phyloP scores from a whole-genome alignment of 768 basidiomycete species.

The Tephrocybe sp. region DNA sequence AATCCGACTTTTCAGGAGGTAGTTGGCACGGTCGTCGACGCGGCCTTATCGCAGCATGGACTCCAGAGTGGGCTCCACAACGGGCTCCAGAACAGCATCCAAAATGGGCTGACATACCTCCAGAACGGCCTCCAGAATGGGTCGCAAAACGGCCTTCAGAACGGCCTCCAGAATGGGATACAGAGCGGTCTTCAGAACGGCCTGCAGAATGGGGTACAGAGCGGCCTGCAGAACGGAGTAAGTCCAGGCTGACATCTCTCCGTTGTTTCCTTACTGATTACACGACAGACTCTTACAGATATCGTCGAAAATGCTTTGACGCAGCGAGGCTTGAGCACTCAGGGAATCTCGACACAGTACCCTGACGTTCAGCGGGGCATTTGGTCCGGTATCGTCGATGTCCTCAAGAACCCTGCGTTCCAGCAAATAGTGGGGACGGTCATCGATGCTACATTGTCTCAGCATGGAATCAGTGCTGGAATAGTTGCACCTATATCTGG shows the following conservation, averaged over 20 bases:
- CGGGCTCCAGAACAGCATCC: neutral
- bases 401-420: conserved; percentile 1
- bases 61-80: neutral
- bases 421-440: neutral
- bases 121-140: neutral
- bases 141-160: neutral
- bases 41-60: neutral
- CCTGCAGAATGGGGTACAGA: neutral
- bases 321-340: neutral
- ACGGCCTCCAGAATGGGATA: neutral
- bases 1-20: neutral
- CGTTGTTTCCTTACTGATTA: neutral
- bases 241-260: neutral
- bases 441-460: neutral
- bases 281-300: neutral
- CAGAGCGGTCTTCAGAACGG: neutral
- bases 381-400: neutral
- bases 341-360: neutral
- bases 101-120: neutral
- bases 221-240: neutral
- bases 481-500: neutral
- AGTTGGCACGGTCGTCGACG: neutral
- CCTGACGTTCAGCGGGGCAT: neutral
- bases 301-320: neutral
- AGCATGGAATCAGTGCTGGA: neutral